phyloP scores from a whole-genome alignment of 495 filamentous ascomycete species.

The Xylaria flabelliformis region DNA sequence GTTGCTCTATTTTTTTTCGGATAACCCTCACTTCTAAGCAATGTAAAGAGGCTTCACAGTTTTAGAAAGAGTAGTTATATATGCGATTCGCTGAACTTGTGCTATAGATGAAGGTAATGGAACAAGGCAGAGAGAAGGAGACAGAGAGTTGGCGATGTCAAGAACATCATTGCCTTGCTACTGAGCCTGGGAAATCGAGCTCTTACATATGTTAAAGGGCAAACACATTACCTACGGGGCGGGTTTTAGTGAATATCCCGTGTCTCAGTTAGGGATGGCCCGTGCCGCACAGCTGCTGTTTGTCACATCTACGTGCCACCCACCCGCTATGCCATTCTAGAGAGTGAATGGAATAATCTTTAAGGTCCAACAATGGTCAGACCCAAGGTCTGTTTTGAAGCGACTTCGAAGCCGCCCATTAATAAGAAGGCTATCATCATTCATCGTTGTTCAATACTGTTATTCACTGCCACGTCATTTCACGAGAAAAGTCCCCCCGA shows the following conservation, averaged over 20 bases:
- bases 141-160: neutral
- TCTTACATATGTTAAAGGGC: neutral
- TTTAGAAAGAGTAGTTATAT: neutral
- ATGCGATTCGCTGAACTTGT: neutral
- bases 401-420: neutral
- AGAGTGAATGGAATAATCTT: too few relatives aligned
- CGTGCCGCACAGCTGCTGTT: neutral
- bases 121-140: neutral
- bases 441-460: too few relatives aligned
- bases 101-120: neutral
- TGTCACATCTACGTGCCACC: neutral
- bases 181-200: neutral
- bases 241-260: neutral
- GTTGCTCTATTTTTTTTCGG: neutral
- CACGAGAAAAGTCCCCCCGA: neutral
- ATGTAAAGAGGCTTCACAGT: neutral
- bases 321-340: neutral
- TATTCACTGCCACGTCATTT: neutral
- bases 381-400: neutral
- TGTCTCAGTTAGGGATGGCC: neutral
- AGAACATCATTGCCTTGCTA: neutral
- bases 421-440: neutral
- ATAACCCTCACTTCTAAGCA: neutral
- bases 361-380: neutral
- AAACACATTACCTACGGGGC: neutral